Conservation (phyloP, 305 asterid genomes). For the Andrographis paniculata region DNA sequence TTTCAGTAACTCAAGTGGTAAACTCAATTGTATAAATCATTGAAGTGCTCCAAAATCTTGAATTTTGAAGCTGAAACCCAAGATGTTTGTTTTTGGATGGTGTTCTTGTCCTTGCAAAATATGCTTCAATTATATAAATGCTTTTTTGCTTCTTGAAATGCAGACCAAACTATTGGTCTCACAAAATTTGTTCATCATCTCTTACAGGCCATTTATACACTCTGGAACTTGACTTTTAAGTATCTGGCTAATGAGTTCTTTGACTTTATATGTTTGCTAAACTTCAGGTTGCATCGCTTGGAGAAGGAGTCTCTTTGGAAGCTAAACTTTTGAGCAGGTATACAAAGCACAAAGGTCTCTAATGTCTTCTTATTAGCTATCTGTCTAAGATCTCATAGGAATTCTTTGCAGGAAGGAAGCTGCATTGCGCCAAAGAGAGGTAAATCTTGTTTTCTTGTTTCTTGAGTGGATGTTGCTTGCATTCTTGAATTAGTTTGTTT, state of each 20-base stretch:
- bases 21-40: conserved; percentile 2
- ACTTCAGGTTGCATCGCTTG: conserved; percentile 87
- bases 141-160: conserved; percentile 7
- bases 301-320: conserved; percentile 96
- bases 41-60: conserved; percentile 8
- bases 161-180: background rate
- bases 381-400: conserved; percentile 17
- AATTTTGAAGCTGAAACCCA: conserved; percentile 9
- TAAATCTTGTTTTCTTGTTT: conserved; percentile 18
- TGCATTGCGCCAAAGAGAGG: conserved; percentile 94
- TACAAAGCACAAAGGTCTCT: conserved; percentile 17
- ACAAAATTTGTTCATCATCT: background rate
- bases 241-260: too few species aligned
- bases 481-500: conserved; percentile 10
- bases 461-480: conserved; percentile 17
- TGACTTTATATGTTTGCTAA: conserved; percentile 17
- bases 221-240: too few species aligned
- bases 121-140: conserved; percentile 7
- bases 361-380: conserved; percentile 18
- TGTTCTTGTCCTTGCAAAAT: conserved; percentile 7
- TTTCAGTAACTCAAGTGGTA: background rate
- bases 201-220: too few species aligned
- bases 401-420: conserved; percentile 81
- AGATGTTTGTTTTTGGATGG: conserved; percentile 9
- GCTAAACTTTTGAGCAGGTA: conserved; percentile 94